Evolutionary conservation across 2,329 filamentous ascomycete genomes (phyloP).

Genomic region (Verticillium klebahnii): DNA sequence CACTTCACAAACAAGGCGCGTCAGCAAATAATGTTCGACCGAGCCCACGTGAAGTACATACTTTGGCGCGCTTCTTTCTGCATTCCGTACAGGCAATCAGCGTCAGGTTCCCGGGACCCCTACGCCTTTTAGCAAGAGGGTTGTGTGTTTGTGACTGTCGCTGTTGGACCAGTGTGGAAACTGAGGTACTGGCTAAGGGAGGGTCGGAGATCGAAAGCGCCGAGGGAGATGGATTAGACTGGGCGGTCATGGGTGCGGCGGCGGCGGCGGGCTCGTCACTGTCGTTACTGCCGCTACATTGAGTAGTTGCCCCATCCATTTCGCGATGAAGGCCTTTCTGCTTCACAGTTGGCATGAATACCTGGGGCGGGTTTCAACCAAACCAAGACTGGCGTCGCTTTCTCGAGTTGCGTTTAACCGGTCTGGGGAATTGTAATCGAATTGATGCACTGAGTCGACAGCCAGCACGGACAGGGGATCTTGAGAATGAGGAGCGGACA

Average conservation of each 20-base stretch:
- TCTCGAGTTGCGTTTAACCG: too few relatives aligned
- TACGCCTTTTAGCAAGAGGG: slow-evolving; percentile 45
- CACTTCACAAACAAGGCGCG: slow-evolving; percentile 36
- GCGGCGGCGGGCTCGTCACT: slow-evolving; percentile 5
- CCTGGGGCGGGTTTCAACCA: too few relatives aligned
- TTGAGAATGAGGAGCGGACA: too few relatives aligned
- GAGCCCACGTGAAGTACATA: slow-evolving; percentile 17
- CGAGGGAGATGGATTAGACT: slow-evolving; percentile 1
- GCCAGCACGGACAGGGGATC: too few relatives aligned
- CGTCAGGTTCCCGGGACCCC: slow-evolving; percentile 52
- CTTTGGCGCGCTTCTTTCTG: slow-evolving; percentile 58
- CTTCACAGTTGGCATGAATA: too few relatives aligned
- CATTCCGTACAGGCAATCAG: slow-evolving; percentile 59
- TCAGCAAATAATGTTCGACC: background rate
- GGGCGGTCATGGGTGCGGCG: slow-evolving; percentile 2
- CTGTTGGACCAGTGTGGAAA: slow-evolving; percentile 5
- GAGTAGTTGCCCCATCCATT: slow-evolving; percentile 12
- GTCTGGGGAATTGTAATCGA: too few relatives aligned
- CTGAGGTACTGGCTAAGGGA: background rate
- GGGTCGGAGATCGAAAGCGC: slow-evolving; percentile 1
- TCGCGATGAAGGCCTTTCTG: background rate
- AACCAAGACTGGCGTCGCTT: too few relatives aligned
- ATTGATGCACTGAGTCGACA: too few relatives aligned
- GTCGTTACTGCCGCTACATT: slow-evolving; percentile 5
- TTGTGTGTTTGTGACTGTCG: slow-evolving; percentile 8